Evolutionary conservation across 1,284 basidiomycete genomes (phyloP).

Genomic region (Apiotrichum laibachii): DNA sequence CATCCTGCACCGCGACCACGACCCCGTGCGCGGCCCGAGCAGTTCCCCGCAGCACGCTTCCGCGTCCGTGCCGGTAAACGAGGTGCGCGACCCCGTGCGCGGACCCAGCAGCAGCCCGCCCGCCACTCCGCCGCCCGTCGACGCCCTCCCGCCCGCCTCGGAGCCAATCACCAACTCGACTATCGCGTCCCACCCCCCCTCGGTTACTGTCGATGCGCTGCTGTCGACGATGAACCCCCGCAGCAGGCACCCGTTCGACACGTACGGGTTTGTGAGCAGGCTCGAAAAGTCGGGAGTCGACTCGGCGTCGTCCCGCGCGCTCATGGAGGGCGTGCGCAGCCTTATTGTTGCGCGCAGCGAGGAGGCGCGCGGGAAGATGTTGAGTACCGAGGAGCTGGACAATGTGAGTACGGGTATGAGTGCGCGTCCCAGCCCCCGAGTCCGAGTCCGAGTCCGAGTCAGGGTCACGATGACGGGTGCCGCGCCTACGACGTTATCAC

Average conservation of each 20-base stretch:
- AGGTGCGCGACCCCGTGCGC: constrained; percentile 7
- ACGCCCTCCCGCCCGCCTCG: not conserved
- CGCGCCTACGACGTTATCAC: no score
- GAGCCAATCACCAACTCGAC: no score
- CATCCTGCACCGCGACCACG: not conserved
- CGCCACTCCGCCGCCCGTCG: not conserved
- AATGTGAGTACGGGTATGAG: constrained; percentile 64
- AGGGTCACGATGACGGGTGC: no score
- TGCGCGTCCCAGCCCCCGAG: not conserved
- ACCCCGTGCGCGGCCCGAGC: not conserved
- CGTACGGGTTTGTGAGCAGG: constrained; percentile 48
- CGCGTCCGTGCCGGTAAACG: not conserved
- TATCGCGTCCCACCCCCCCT: no score
- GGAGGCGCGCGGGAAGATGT: constrained; percentile 68
- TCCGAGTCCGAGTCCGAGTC: no score
- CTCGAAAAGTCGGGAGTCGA: constrained; percentile 40
- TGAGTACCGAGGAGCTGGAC: constrained; percentile 82
- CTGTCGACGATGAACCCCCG: not conserved
- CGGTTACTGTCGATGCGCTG: no score
- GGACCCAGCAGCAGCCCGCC: constrained; percentile 10
- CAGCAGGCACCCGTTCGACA: constrained; percentile 48
- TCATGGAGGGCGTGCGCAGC: constrained; percentile 84
- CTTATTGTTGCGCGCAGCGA: constrained; percentile 73
- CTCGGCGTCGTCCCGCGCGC: constrained; percentile 59
- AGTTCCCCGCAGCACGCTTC: not conserved